Evolutionary conservation across 176 grass and related monocot species (phyloP).

Genomic region (Thinopyrum elongatum): DNA sequence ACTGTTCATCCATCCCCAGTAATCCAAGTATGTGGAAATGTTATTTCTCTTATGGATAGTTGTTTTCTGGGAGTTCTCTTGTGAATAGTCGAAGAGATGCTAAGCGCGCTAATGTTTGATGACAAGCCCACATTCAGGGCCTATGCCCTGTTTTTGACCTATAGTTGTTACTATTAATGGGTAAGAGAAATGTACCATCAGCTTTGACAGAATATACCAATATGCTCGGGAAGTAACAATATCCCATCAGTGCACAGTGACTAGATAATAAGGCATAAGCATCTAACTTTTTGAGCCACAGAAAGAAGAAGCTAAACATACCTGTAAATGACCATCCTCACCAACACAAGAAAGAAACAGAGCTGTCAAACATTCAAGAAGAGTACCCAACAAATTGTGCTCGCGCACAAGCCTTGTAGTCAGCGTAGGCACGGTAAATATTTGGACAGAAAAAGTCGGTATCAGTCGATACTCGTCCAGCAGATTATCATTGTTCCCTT

Average conservation of each 20-base stretch:
- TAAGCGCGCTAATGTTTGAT: background rate
- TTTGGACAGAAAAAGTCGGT: conserved; percentile 81
- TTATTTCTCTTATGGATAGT: background rate
- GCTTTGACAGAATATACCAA: background rate
- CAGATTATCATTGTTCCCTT: conserved; percentile 37
- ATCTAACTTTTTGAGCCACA: background rate
- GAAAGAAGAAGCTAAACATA: conserved; percentile 27
- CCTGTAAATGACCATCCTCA: conserved; percentile 73
- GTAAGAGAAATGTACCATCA: background rate
- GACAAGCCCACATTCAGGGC: background rate
- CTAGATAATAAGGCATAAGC: background rate
- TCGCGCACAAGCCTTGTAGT: conserved; percentile 75
- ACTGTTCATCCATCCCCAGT: no score
- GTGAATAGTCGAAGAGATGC: background rate
- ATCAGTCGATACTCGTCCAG: conserved; percentile 63
- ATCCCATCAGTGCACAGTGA: conserved; percentile 3
- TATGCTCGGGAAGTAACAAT: background rate
- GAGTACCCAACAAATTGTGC: conserved; percentile 67
- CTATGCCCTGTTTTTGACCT: background rate
- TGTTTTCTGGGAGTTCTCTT: conserved; percentile 8
- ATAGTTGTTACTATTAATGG: background rate
- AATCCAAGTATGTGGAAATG: background rate
- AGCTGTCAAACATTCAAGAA: conserved; percentile 73
- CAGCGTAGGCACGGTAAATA: conserved; percentile 86
- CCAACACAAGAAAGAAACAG: conserved; percentile 69